Conservation (phyloP, 2,329 filamentous ascomycete genomes). For the Emericellopsis cladophorae region DNA sequence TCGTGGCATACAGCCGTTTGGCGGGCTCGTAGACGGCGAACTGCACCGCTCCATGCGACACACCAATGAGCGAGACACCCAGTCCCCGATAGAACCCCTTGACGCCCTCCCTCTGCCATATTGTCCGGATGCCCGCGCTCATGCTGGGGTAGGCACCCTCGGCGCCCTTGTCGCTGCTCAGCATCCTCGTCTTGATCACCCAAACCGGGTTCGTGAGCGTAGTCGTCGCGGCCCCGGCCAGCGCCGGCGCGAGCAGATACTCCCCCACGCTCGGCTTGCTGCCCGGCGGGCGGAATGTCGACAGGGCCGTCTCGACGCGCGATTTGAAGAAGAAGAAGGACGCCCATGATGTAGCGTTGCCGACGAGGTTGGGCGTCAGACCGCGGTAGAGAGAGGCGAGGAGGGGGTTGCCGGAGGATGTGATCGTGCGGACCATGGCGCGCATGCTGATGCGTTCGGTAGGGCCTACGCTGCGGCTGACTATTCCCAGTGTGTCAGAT, state of each 20-base stretch:
- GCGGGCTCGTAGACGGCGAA: conserved; percentile 85
- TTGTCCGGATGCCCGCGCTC: conserved; percentile 51
- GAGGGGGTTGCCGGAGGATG: conserved; percentile 39
- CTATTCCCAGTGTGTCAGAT: conserved; percentile 14
- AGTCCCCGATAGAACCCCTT: conserved; percentile 81
- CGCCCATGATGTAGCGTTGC: conserved; percentile 83
- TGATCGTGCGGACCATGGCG: conserved; percentile 37
- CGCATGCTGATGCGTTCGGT: conserved; percentile 31
- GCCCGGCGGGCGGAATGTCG: conserved; percentile 8
- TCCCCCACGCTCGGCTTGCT: conserved; percentile 40
- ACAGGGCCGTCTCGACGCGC: conserved; percentile 34
- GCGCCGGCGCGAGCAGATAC: conserved; percentile 69
- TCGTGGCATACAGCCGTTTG: conserved; percentile 42
- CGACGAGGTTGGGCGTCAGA: conserved; percentile 77
- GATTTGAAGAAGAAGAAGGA: conserved; percentile 78
- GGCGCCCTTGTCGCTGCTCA: conserved; percentile 64
- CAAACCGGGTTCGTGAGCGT: conserved; percentile 88
- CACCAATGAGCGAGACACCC: conserved; percentile 69
- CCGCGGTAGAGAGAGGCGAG: conserved; percentile 74
- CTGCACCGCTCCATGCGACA: conserved; percentile 86
- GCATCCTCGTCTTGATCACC: conserved; percentile 97
- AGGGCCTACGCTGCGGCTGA: conserved; percentile 33
- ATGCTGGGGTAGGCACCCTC: conserved; percentile 75
- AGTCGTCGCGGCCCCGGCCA: conserved; percentile 61
- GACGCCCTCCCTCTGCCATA: conserved; percentile 60